Conservation (phyloP, 78 protist genomes). For the Protostelium mycophagum region DNA sequence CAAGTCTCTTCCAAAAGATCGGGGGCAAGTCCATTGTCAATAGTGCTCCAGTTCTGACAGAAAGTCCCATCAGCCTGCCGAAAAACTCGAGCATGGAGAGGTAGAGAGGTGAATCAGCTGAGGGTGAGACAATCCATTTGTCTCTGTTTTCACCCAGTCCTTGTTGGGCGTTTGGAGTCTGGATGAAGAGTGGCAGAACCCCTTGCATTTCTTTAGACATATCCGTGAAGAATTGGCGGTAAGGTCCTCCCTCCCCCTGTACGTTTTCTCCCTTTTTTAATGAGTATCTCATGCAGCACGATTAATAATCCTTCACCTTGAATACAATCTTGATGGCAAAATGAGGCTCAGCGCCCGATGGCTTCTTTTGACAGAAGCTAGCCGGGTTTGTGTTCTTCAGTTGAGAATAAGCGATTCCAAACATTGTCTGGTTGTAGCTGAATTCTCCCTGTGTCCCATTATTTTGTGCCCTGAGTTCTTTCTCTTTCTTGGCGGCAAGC, state of each 20-base stretch:
- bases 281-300: neutral
- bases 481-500: constrained; percentile 3
- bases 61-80: constrained; percentile 31
- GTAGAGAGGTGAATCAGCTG: neutral
- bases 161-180: constrained; percentile 9
- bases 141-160: constrained; percentile 6
- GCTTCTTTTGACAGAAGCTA: neutral
- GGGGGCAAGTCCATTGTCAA: constrained; percentile 10
- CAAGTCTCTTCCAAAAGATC: constrained; percentile 21
- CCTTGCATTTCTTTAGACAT: constrained; percentile 13
- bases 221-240: constrained; percentile 31
- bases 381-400: neutral
- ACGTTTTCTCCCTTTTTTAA: constrained; percentile 21
- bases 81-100: constrained; percentile 8
- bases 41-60: constrained; percentile 9
- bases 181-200: neutral
- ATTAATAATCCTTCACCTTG: neutral
- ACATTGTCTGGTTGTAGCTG: constrained; percentile 1
- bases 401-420: neutral
- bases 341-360: constrained; percentile 22
- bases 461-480: neutral
- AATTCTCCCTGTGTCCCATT: neutral
- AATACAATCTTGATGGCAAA: constrained; percentile 15
- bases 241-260: constrained; percentile 38
- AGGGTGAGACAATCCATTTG: neutral